phyloP scores from a whole-genome alignment of 2,329 filamentous ascomycete genomes.

The Ustilaginoidea virens region DNA sequence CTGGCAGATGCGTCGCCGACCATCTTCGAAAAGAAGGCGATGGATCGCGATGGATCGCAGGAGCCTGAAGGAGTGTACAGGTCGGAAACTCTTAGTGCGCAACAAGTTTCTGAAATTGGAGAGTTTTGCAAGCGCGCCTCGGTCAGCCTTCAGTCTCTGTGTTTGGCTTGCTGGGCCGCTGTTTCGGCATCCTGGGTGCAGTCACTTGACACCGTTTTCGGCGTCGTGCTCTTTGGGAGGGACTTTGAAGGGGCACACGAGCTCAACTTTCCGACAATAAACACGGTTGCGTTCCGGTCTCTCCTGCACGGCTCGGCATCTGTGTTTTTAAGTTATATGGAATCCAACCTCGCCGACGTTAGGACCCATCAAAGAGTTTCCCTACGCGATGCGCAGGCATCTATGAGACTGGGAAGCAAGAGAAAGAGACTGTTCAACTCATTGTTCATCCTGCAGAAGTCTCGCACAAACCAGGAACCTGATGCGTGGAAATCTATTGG shows the following conservation, averaged over 20 bases:
- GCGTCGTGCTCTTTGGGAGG: conserved; percentile 72
- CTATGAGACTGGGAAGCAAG: conserved; percentile 17
- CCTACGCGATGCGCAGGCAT: conserved; percentile 49
- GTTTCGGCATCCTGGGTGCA: conserved; percentile 47
- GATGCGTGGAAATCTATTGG: conserved; percentile 41
- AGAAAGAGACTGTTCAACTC: conserved; percentile 33
- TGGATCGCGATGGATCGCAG: neutral
- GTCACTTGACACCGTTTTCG: conserved; percentile 64
- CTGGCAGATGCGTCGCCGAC: conserved; percentile 35
- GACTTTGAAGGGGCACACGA: conserved; percentile 53
- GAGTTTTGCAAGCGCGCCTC: conserved; percentile 48
- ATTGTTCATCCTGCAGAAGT: conserved; percentile 38
- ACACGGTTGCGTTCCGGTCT: conserved; percentile 62
- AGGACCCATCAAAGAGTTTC: conserved; percentile 65
- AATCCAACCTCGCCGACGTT: conserved; percentile 51
- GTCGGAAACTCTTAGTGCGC: conserved; percentile 6
- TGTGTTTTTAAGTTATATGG: conserved; percentile 57
- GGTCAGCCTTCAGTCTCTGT: conserved; percentile 62
- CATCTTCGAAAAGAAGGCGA: conserved; percentile 9
- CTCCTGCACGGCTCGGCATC: conserved; percentile 52
- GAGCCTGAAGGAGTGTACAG: conserved; percentile 2
- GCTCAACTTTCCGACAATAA: conserved; percentile 81
- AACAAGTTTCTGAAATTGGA: conserved; percentile 12
- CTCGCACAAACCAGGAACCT: conserved; percentile 2
- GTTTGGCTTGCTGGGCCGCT: conserved; percentile 62